Percentiles rank a stretch among this genome's conserved stretches.
phyloP scores from a whole-genome alignment of 2,329 filamentous ascomycete genomes.

The Epichloe gansuensis region DNA sequence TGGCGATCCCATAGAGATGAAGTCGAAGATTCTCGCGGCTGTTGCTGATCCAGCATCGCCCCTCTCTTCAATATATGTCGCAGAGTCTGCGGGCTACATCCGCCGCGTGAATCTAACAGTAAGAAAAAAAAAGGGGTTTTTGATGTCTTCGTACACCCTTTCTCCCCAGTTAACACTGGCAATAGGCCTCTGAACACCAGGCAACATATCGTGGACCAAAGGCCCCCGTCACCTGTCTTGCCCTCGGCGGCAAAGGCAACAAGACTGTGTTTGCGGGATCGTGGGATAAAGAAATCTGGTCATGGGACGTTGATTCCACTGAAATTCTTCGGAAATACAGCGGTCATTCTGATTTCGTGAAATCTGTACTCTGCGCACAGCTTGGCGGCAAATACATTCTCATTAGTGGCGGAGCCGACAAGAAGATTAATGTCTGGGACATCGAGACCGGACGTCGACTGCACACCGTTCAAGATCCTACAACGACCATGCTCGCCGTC shows the following conservation, averaged over 20 bases:
- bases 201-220: constrained; percentile 56
- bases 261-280: constrained; percentile 68
- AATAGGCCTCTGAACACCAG: constrained; percentile 20
- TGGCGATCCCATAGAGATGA: constrained; percentile 67
- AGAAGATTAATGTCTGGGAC: constrained; percentile 77
- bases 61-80: constrained; percentile 54
- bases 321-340: constrained; percentile 45
- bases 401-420: constrained; percentile 65
- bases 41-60: constrained; percentile 51
- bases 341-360: constrained; percentile 86
- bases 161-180: neutral
- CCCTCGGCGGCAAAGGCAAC: constrained; percentile 44
- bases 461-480: constrained; percentile 65
- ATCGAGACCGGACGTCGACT: constrained; percentile 52
- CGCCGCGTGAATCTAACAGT: constrained; percentile 40
- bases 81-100: constrained; percentile 75
- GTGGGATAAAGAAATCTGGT: constrained; percentile 91
- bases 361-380: constrained; percentile 53
- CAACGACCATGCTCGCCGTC: constrained; percentile 59
- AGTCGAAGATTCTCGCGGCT: constrained; percentile 75
- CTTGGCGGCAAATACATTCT: constrained; percentile 50
- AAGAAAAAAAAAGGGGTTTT: neutral
- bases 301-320: constrained; percentile 55
- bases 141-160: neutral
- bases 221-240: constrained; percentile 68